phyloP scores from a whole-genome alignment of 495 filamentous ascomycete species.

The Glonium stellatum region DNA sequence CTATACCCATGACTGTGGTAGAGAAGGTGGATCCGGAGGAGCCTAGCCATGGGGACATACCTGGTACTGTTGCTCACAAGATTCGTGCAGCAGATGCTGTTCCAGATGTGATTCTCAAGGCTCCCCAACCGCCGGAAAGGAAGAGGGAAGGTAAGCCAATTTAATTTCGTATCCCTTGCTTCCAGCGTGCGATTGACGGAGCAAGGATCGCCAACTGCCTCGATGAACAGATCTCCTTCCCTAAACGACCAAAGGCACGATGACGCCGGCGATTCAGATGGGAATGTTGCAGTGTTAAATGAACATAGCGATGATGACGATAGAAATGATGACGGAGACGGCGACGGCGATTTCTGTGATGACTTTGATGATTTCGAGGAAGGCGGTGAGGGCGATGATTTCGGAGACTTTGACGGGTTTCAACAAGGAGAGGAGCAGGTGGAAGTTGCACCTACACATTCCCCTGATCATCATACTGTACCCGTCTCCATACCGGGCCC shows the following conservation, averaged over 20 bases:
- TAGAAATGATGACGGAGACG: constrained; percentile 33
- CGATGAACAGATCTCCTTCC: constrained; percentile 30
- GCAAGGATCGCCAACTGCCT: constrained; percentile 47
- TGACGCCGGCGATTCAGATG: constrained; percentile 10
- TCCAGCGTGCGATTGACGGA: constrained; percentile 51
- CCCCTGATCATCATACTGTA: constrained; percentile 34
- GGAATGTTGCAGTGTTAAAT: constrained; percentile 35
- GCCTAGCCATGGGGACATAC: constrained; percentile 77
- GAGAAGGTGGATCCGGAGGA: constrained; percentile 64
- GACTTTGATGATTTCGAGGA: constrained; percentile 98
- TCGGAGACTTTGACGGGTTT: constrained; percentile 86
- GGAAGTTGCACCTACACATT: constrained; percentile 37
- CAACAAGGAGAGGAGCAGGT: constrained; percentile 49
- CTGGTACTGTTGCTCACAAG: constrained; percentile 72
- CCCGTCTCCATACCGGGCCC: constrained; percentile 26
- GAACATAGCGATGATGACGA: constrained; percentile 37
- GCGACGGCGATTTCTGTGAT: constrained; percentile 62
- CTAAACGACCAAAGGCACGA: constrained; percentile 11
- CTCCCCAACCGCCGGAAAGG: constrained; percentile 46
- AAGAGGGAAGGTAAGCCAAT: constrained; percentile 45
- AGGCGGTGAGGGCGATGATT: constrained; percentile 57
- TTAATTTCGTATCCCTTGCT: constrained; percentile 31
- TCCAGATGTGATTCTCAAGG: constrained; percentile 59
- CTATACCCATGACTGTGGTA: constrained; percentile 75
- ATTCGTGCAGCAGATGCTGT: constrained; percentile 73